Evolutionary conservation across 768 basidiomycete genomes (phyloP).

Genomic region (Xerocomus brunneocitrinus): DNA sequence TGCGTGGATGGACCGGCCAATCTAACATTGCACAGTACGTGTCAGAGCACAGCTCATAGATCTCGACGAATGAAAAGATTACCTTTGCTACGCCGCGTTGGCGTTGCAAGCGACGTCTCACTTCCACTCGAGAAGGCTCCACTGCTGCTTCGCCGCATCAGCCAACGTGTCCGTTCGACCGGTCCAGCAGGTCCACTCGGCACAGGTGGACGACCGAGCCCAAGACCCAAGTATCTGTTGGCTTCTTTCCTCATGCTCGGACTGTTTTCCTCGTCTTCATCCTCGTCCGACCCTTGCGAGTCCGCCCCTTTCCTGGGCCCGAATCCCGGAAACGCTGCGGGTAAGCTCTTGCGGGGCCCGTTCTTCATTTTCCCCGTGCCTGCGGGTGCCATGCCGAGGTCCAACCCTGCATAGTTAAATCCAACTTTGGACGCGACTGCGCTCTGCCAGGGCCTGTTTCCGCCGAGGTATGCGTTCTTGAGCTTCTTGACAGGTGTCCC

Average conservation of each 20-base stretch:
- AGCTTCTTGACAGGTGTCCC: conserved; percentile 79
- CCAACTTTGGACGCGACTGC: conserved; percentile 66
- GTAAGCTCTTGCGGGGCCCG: conserved; percentile 67
- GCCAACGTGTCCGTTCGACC: conserved; percentile 49
- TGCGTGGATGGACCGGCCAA: conserved; percentile 51
- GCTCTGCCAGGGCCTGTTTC: conserved; percentile 75
- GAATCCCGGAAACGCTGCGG: conserved; percentile 60
- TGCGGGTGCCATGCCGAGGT: conserved; percentile 33
- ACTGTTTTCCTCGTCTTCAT: conserved; percentile 59
- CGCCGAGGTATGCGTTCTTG: conserved; percentile 53
- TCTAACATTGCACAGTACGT: conserved; percentile 32
- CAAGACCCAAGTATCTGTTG: conserved; percentile 58
- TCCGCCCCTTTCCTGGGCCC: conserved; percentile 26
- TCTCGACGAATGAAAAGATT: conserved; percentile 39
- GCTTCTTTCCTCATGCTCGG: conserved; percentile 51
- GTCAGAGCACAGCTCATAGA: conserved; percentile 1
- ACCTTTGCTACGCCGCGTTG: conserved; percentile 52
- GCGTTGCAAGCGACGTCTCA: conserved; percentile 58
- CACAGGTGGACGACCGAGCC: conserved; percentile 53
- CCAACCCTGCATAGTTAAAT: conserved; percentile 42
- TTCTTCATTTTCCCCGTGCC: conserved; percentile 37
- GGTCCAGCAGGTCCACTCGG: conserved; percentile 28
- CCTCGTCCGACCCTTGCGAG: conserved; percentile 49
- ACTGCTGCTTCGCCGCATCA: conserved; percentile 76
- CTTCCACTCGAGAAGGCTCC: conserved; percentile 78